These are phyloP conservation scores for Diutina scorzettiae DNA, from an alignment of 1,139 yeast genomes.

Conservation along the genomic window DNA sequence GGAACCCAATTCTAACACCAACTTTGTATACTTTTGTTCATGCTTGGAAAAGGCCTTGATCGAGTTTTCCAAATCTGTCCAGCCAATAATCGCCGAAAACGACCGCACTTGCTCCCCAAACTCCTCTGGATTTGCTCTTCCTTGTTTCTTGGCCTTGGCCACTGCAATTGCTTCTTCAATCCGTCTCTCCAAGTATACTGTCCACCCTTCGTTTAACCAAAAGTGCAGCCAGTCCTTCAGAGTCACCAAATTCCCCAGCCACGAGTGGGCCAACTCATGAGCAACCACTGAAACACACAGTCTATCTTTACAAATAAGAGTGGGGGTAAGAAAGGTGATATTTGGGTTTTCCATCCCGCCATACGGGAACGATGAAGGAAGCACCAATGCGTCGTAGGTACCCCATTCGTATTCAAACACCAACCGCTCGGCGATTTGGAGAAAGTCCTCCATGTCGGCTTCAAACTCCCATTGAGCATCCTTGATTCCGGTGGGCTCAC, in stretches of 20 bases:
- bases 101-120: constrained; percentile 67
- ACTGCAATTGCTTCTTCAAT: constrained; percentile 59
- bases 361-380: constrained; percentile 80
- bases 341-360: constrained; percentile 97
- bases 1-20: constrained; percentile 58
- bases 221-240: constrained; percentile 89
- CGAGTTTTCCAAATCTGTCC: constrained; percentile 66
- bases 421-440: constrained; percentile 65
- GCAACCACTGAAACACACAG: constrained; percentile 83
- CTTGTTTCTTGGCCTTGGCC: constrained; percentile 15
- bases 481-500: constrained; percentile 60
- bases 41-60: constrained; percentile 48
- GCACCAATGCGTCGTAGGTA: constrained; percentile 66
- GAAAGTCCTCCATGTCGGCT: constrained; percentile 69
- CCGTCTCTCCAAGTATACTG: constrained; percentile 81
- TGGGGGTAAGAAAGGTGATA: constrained; percentile 85
- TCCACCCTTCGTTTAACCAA: constrained; percentile 96
- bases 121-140: constrained; percentile 10
- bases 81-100: constrained; percentile 76
- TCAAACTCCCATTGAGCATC: constrained; percentile 73
- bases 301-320: constrained; percentile 76
- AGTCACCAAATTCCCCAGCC: constrained; percentile 87
- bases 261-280: constrained; percentile 85
- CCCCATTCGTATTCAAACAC: constrained; percentile 84
- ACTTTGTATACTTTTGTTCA: constrained; percentile 43